phyloP scores from a whole-genome alignment of 495 filamentous ascomycete genomes.

The Penicillium lividum region DNA sequence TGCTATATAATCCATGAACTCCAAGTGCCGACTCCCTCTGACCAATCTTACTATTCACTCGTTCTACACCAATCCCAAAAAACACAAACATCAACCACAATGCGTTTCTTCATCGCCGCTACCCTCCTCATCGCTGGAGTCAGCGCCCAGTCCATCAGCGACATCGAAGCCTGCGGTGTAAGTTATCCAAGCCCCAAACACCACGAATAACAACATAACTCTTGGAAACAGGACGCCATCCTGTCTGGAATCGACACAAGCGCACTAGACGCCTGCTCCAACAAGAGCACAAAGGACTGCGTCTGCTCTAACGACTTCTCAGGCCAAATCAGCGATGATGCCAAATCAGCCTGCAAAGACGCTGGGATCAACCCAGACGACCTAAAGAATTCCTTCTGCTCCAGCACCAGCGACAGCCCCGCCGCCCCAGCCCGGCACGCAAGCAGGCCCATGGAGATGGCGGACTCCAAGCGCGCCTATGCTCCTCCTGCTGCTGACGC shows the following conservation, averaged over 20 bases:
- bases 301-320: conserved; percentile 23
- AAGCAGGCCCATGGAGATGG: conserved; percentile 24
- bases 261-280: conserved; percentile 11
- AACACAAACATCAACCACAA: conserved; percentile 9
- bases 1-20: conserved; percentile 18
- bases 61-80: not conserved
- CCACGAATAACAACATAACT: not conserved
- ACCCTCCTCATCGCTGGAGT: conserved; percentile 22
- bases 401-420: not conserved
- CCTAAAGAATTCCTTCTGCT: conserved; percentile 15
- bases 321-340: conserved; percentile 3
- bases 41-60: not conserved
- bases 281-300: conserved; percentile 17
- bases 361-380: conserved; percentile 19
- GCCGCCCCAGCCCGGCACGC: conserved; percentile 23
- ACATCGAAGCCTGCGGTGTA: conserved; percentile 23
- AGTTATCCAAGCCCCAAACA: not conserved
- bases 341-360: conserved; percentile 13
- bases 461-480: conserved; percentile 24
- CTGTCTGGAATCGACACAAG: conserved; percentile 9
- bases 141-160: conserved; percentile 7
- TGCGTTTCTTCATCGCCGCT: conserved; percentile 27
- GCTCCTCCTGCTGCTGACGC: conserved; percentile 1
- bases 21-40: not conserved
- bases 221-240: conserved; percentile 14